Conservation (phyloP, 2,329 filamentous ascomycete genomes). For the Neopestalotiopsis sp. region DNA sequence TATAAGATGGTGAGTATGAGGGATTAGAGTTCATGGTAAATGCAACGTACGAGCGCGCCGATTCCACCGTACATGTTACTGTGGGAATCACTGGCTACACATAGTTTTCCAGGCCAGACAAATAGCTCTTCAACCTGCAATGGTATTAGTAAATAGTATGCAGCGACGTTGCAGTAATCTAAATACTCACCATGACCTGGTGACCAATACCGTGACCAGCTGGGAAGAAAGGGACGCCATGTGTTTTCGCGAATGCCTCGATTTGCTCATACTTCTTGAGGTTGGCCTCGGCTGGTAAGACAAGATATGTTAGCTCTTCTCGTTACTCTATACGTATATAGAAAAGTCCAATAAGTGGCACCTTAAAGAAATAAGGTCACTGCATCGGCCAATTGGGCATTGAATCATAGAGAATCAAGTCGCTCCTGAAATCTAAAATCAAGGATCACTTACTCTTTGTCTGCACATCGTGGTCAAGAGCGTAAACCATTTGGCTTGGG, state of each 20-base stretch:
- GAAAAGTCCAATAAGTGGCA: no score
- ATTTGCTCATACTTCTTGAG: conserved; percentile 84
- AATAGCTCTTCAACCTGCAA: conserved; percentile 69
- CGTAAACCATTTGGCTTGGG: conserved; percentile 77
- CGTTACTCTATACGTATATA: conserved; percentile 52
- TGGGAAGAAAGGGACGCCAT: conserved; percentile 79
- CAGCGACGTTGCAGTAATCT: not conserved
- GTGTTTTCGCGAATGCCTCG: conserved; percentile 77
- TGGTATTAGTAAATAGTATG: not conserved
- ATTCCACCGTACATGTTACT: conserved; percentile 85
- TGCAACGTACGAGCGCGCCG: conserved; percentile 55
- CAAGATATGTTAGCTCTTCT: conserved; percentile 38
- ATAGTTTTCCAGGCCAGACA: conserved; percentile 82
- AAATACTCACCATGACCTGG: conserved; percentile 74
- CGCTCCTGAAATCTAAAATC: no score
- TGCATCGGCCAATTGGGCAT: no score
- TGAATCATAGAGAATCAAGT: no score
- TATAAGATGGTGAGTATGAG: no score
- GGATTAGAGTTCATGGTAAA: no score
- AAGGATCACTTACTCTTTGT: not conserved
- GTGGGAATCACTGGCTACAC: conserved; percentile 80
- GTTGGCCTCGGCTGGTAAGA: conserved; percentile 61
- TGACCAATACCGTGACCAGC: conserved; percentile 85
- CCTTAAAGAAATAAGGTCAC: no score
- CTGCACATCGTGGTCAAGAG: conserved; percentile 87